Percentiles rank a stretch among this genome's conserved stretches.
phyloP scores from a whole-genome alignment of 768 basidiomycete genomes.

The Xerocomellus intermedius region DNA sequence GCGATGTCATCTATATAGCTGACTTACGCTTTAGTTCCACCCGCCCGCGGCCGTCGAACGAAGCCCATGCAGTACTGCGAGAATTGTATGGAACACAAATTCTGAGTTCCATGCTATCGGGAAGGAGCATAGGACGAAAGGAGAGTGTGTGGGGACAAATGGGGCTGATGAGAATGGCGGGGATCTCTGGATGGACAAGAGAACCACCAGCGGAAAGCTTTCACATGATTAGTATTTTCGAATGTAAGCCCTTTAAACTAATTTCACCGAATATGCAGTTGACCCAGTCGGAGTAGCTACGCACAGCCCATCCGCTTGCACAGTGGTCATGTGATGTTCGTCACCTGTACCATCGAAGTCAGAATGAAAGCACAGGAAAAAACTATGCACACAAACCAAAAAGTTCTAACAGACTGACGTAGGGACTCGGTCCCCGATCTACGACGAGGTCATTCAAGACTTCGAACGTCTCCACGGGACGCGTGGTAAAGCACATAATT shows the following conservation, averaged over 20 bases:
- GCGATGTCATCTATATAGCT: not conserved
- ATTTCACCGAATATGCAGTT: constrained; percentile 90
- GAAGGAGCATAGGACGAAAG: constrained; percentile 97
- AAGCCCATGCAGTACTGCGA: constrained; percentile 97
- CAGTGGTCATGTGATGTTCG: constrained; percentile 98
- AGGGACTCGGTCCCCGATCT: constrained; percentile 96
- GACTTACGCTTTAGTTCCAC: constrained; percentile 91
- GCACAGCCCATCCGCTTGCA: constrained; percentile 95
- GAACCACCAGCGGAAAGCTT: constrained; percentile 96
- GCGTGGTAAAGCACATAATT: constrained; percentile 96
- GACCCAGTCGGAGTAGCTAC: constrained; percentile 97
- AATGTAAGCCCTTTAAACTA: not conserved
- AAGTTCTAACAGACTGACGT: constrained; percentile 91
- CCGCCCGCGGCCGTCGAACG: constrained; percentile 95
- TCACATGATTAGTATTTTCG: constrained; percentile 9
- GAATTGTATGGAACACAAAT: constrained; percentile 99
- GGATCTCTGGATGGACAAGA: constrained; percentile 96
- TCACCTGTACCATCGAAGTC: constrained; percentile 60
- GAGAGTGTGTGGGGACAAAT: constrained; percentile 98
- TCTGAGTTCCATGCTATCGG: constrained; percentile 97
- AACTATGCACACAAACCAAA: constrained; percentile 65
- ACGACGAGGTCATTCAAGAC: constrained; percentile 96
- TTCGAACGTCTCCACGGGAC: constrained; percentile 95
- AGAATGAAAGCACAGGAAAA: constrained; percentile 2
- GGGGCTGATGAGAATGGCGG: constrained; percentile 92